Evolutionary conservation across 2,329 filamentous ascomycete genomes (phyloP).

Genomic region (Nectriaceae sp.): DNA sequence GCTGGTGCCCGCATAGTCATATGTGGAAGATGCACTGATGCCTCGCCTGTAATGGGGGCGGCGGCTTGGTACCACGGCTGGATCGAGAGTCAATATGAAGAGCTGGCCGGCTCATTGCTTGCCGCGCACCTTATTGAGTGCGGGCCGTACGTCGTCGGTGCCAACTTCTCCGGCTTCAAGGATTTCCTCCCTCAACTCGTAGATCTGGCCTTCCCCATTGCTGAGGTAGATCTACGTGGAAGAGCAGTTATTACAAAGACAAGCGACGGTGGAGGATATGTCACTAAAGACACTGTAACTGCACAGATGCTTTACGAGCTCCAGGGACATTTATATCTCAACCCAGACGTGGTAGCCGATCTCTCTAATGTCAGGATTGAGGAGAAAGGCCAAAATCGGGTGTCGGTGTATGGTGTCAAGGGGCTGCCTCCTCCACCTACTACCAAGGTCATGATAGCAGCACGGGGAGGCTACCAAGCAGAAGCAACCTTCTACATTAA

Average conservation of each 20-base stretch:
- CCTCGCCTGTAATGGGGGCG: constrained; percentile 55
- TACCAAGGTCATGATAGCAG: constrained; percentile 43
- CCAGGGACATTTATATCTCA: constrained; percentile 37
- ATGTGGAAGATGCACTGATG: constrained; percentile 51
- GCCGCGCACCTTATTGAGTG: constrained; percentile 58
- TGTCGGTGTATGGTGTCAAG: constrained; percentile 33
- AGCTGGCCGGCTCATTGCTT: constrained; percentile 51
- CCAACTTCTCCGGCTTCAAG: constrained; percentile 53
- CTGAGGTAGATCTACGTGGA: constrained; percentile 37
- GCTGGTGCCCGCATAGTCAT: constrained; percentile 49
- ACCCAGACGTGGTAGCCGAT: constrained; percentile 14
- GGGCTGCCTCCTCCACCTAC: constrained; percentile 34
- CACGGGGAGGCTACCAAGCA: constrained; percentile 45
- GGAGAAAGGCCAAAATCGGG: constrained; percentile 36
- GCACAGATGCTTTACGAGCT: constrained; percentile 48
- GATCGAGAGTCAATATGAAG: constrained; percentile 47
- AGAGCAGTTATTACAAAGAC: constrained; percentile 38
- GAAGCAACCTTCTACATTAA: constrained; percentile 46
- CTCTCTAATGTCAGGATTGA: constrained; percentile 43
- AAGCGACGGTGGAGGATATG: constrained; percentile 35
- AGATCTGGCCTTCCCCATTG: constrained; percentile 40
- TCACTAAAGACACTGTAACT: constrained; percentile 37
- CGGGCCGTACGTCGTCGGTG: constrained; percentile 54
- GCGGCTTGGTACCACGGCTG: constrained; percentile 59
- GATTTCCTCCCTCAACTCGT: constrained; percentile 30